These are phyloP conservation scores for Fusarium abutilonis DNA, from an alignment of 2,329 filamentous ascomycete genomes.

Conservation along the genomic window DNA sequence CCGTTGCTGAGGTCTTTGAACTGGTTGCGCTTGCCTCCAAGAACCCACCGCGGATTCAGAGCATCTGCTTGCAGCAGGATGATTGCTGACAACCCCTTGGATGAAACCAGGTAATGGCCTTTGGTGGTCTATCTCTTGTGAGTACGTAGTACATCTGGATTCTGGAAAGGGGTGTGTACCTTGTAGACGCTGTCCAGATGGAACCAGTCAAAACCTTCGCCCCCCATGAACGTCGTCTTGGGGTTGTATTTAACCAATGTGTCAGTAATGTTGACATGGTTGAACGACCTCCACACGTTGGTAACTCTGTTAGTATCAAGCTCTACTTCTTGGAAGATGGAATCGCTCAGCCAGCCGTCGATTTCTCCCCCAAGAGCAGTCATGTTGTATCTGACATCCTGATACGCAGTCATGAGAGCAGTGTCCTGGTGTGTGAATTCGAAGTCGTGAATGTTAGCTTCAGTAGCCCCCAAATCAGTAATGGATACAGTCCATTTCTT, in stretches of 20 bases:
- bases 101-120: conserved; percentile 50
- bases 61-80: conserved; percentile 44
- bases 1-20: conserved; percentile 49
- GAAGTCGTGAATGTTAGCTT: conserved; percentile 40
- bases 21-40: conserved; percentile 49
- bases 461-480: conserved; percentile 21
- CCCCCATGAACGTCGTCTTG: conserved; percentile 30
- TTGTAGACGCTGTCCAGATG: conserved; percentile 46
- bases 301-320: conserved; percentile 37
- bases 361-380: conserved; percentile 33
- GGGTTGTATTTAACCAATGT: conserved; percentile 35
- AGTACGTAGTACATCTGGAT: background rate
- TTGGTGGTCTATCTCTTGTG: conserved; percentile 37
- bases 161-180: conserved; percentile 3
- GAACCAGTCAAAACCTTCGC: conserved; percentile 45
- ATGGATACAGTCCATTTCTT: conserved; percentile 34
- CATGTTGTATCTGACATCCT: conserved; percentile 40
- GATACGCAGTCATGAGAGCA: conserved; percentile 39
- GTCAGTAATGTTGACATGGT: conserved; percentile 35
- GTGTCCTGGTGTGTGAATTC: conserved; percentile 35
- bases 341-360: conserved; percentile 40
- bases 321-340: conserved; percentile 39
- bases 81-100: conserved; percentile 46
- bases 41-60: conserved; percentile 47
- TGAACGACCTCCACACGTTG: conserved; percentile 43